Conservation (phyloP, 2,329 filamentous ascomycete genomes). For the Aspergillus sp. region DNA sequence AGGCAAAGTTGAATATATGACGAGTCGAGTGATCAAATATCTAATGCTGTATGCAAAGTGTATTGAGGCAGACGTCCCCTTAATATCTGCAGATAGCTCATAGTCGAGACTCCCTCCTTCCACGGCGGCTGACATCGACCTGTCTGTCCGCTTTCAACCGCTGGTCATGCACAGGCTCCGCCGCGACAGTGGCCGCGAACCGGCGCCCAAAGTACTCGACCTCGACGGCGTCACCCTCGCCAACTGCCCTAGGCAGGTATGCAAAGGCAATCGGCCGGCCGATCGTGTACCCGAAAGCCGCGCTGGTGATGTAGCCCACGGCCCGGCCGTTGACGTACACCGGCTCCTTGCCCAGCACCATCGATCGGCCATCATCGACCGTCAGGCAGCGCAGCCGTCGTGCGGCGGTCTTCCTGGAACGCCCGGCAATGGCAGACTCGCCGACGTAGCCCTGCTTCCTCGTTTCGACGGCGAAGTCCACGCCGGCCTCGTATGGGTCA, state of each 20-base stretch:
- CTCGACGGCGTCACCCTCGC: conserved; percentile 44
- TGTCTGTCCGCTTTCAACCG: conserved; percentile 20
- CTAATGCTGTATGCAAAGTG: too few relatives aligned
- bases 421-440: conserved; percentile 38
- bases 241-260: conserved; percentile 43
- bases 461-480: conserved; percentile 42
- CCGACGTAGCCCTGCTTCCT: conserved; percentile 40
- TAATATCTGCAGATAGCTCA: too few relatives aligned
- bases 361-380: conserved; percentile 47
- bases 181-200: conserved; percentile 45
- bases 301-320: conserved; percentile 51
- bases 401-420: conserved; percentile 31
- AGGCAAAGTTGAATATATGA: neutral
- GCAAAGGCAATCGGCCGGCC: conserved; percentile 52
- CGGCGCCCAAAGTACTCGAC: conserved; percentile 53
- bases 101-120: conserved; percentile 3
- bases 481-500: conserved; percentile 50
- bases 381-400: conserved; percentile 40
- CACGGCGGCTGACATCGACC: neutral
- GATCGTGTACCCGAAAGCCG: conserved; percentile 52
- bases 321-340: conserved; percentile 42
- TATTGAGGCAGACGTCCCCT: too few relatives aligned
- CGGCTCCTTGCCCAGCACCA: conserved; percentile 55
- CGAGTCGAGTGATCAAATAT: neutral
- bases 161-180: conserved; percentile 43